phyloP scores from a whole-genome alignment of 2,329 filamentous ascomycete species.

The Aspergillus glaucus region DNA sequence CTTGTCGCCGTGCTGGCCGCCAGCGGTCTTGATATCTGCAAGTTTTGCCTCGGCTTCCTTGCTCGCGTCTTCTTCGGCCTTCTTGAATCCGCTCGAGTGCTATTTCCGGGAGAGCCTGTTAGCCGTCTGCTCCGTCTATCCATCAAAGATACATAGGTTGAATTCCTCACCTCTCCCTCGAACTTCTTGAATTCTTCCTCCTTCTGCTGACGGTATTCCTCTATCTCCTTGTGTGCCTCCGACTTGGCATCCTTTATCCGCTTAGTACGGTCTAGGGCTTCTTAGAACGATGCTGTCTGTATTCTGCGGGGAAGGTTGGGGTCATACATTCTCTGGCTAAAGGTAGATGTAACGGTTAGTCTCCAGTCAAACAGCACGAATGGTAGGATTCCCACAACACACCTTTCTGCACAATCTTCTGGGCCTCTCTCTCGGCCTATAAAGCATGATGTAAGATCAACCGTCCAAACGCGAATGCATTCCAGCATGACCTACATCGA shows the following conservation, averaged over 20 bases:
- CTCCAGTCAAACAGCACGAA: neutral
- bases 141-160: neutral
- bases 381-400: slow-evolving; percentile 19
- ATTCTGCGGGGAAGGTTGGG: slow-evolving; percentile 2
- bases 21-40: slow-evolving; percentile 71
- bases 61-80: slow-evolving; percentile 70
- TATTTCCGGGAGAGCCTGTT: slow-evolving; percentile 31
- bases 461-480: neutral
- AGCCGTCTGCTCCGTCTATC: neutral
- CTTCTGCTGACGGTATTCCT: slow-evolving; percentile 82
- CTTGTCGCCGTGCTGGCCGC: slow-evolving; percentile 69
- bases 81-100: slow-evolving; percentile 88
- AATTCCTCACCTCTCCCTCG: slow-evolving; percentile 61
- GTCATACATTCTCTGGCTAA: slow-evolving; percentile 77
- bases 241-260: slow-evolving; percentile 92
- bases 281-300: neutral
- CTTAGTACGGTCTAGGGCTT: slow-evolving; percentile 76
- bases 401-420: slow-evolving; percentile 99
- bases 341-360: slow-evolving; percentile 21
- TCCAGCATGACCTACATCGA: slow-evolving; percentile 66
- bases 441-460: slow-evolving; percentile 8
- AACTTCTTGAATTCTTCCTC: slow-evolving; percentile 94
- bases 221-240: slow-evolving; percentile 97
- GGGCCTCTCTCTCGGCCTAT: slow-evolving; percentile 93
- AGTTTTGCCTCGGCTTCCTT: slow-evolving; percentile 77